A percentile compares a stretch with the other conserved stretches of the same genome.
These are phyloP conservation scores for Wickerhamomyces silvicola DNA, from an alignment of 805 yeast species.

Conservation along the genomic window DNA sequence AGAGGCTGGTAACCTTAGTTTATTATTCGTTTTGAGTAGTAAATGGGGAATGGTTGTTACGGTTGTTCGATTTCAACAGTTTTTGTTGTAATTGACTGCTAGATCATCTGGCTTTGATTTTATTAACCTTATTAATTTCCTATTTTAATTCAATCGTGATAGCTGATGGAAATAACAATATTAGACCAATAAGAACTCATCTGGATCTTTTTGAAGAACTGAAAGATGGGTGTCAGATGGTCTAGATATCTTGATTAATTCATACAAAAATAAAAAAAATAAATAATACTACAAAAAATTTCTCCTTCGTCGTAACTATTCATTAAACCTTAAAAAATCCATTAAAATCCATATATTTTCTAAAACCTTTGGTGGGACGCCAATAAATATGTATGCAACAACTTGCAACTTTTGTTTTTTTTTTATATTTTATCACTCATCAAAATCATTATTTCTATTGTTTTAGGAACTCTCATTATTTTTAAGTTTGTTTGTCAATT, in stretches of 20 bases:
- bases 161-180: constrained; percentile 18
- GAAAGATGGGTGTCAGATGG: constrained; percentile 28
- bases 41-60: constrained; percentile 3
- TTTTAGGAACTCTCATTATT: background rate
- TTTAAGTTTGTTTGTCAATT: background rate
- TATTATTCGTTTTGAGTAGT: background rate
- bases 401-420: no score
- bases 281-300: background rate
- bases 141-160: constrained; percentile 16
- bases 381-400: no score
- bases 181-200: constrained; percentile 15
- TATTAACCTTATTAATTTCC: background rate
- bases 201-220: constrained; percentile 10
- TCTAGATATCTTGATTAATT: constrained; percentile 12
- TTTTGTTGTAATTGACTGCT: no score
- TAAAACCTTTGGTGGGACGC: no score
- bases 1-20: background rate
- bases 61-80: constrained; percentile 2
- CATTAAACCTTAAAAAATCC: no score
- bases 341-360: no score
- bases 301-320: background rate
- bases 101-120: no score
- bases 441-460: background rate
- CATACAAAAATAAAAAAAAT: background rate
- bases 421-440: background rate